phyloP scores from a whole-genome alignment of 352 stramenopile genomes.

The Phytophthora sansomeana region DNA sequence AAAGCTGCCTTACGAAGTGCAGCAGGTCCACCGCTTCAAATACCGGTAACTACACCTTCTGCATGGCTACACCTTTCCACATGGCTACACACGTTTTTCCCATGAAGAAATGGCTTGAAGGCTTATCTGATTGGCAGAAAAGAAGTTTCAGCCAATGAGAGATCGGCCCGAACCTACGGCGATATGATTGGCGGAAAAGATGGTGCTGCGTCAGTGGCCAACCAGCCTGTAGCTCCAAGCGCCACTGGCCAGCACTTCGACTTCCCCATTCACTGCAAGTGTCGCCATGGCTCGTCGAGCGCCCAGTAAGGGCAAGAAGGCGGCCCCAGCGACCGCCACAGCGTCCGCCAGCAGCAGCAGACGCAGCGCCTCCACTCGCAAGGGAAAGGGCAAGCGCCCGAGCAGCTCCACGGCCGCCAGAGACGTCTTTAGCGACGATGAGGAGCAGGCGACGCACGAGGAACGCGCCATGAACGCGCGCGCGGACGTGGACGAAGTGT shows the following conservation, averaged over 20 bases:
- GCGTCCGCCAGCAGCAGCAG: background rate
- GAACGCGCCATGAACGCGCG: slow-evolving; percentile 67
- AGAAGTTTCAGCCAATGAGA: no score
- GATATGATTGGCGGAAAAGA: no score
- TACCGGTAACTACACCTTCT: no score
- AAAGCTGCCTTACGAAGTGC: no score
- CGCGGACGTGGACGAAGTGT: slow-evolving; percentile 83
- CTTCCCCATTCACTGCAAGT: no score
- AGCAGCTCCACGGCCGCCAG: slow-evolving; percentile 7
- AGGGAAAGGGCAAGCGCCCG: background rate
- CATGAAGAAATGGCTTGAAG: no score
- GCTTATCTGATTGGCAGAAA: no score
- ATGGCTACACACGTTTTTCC: no score
- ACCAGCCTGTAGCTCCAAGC: slow-evolving; percentile 16
- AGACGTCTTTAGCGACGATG: slow-evolving; percentile 87
- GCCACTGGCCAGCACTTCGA: slow-evolving; percentile 8
- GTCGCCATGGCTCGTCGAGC: slow-evolving; percentile 31
- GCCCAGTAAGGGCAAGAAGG: slow-evolving; percentile 29
- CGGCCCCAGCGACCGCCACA: background rate
- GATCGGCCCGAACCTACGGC: no score
- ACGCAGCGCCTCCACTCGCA: background rate
- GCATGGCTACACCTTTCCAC: no score
- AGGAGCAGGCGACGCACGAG: slow-evolving; percentile 63
- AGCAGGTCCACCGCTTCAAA: no score
- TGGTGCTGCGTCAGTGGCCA: background rate